A percentile compares a stretch with the other conserved stretches of the same genome.
Conservation (phyloP, 371 early-diverging fungal genomes). For the Mucor plumbeus region DNA sequence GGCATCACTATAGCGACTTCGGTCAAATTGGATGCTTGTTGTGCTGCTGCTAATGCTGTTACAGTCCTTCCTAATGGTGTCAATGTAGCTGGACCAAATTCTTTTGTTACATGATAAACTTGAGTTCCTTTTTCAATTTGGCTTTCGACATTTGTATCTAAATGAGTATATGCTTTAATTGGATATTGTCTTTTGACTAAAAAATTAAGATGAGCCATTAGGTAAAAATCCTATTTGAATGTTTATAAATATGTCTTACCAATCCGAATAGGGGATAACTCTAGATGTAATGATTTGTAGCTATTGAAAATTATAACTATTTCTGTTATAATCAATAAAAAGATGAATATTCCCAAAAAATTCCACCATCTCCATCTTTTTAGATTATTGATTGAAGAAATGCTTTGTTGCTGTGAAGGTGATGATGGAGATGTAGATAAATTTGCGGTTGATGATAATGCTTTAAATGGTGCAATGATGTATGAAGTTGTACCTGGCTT, state of each 20-base stretch:
- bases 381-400: constrained; percentile 12
- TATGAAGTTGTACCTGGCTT: background rate
- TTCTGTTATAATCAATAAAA: constrained; percentile 48
- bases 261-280: constrained; percentile 54
- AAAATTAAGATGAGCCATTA: background rate
- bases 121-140: constrained; percentile 44
- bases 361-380: constrained; percentile 66
- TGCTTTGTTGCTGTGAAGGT: background rate
- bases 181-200: constrained; percentile 54
- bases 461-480: constrained; percentile 1
- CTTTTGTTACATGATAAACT: constrained; percentile 71
- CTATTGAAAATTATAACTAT: constrained; percentile 42
- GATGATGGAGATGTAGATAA: background rate
- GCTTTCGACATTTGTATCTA: constrained; percentile 46
- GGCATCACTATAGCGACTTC: constrained; percentile 68
- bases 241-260: constrained; percentile 38
- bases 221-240: background rate
- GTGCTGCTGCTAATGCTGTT: constrained; percentile 66
- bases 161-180: constrained; percentile 53
- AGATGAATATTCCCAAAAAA: constrained; percentile 38
- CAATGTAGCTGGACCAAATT: constrained; percentile 66
- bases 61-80: constrained; percentile 66
- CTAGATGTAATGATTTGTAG: constrained; percentile 43
- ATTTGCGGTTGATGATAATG: background rate
- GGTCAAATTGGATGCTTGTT: constrained; percentile 52